Evolutionary conservation across 1,284 basidiomycete species (phyloP).

Genomic region (Inonotus hispidus): DNA sequence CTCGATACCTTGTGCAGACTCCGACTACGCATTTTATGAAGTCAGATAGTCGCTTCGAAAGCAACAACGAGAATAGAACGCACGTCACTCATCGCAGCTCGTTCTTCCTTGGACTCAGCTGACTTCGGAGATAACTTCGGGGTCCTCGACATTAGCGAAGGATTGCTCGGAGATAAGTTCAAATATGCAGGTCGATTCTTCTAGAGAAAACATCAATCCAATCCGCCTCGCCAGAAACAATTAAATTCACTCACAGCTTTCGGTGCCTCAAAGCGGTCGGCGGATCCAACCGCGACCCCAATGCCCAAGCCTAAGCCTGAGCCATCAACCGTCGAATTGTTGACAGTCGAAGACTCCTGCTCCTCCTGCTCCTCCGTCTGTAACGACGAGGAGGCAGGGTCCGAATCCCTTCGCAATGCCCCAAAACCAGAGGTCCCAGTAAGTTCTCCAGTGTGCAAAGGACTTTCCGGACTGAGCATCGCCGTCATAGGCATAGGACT

Average conservation of each 20-base stretch:
- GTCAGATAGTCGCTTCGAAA: conserved; percentile 5
- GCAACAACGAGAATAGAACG: conserved; percentile 22
- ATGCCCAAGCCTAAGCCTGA: conserved; percentile 26
- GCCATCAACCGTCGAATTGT: conserved; percentile 17
- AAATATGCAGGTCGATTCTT: conserved; percentile 41
- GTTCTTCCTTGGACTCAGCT: conserved; percentile 37
- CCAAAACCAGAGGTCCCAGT: conserved; percentile 22
- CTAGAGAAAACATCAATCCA: conserved; percentile 19
- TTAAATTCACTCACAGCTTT: conserved; percentile 11
- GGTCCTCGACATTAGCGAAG: conserved; percentile 39
- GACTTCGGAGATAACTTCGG: conserved; percentile 14
- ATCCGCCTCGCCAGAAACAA: not conserved
- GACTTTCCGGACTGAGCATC: conserved; percentile 36
- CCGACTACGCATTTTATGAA: conserved; percentile 37
- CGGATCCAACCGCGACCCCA: conserved; percentile 10
- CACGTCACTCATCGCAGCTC: conserved; percentile 64
- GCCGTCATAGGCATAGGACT: conserved; percentile 10
- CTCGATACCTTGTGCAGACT: conserved; percentile 25
- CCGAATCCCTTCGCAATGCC: conserved; percentile 27
- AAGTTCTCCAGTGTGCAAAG: conserved; percentile 31
- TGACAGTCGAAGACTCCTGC: conserved; percentile 13
- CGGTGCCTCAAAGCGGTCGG: conserved; percentile 10
- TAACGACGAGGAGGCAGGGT: conserved; percentile 26
- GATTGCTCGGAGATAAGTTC: conserved; percentile 55
- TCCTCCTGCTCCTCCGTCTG: conserved; percentile 14